Base-by-base conservation (phyloP, 1,284 basidiomycete genomes). In the Vanrija pseudolonga region DNA sequence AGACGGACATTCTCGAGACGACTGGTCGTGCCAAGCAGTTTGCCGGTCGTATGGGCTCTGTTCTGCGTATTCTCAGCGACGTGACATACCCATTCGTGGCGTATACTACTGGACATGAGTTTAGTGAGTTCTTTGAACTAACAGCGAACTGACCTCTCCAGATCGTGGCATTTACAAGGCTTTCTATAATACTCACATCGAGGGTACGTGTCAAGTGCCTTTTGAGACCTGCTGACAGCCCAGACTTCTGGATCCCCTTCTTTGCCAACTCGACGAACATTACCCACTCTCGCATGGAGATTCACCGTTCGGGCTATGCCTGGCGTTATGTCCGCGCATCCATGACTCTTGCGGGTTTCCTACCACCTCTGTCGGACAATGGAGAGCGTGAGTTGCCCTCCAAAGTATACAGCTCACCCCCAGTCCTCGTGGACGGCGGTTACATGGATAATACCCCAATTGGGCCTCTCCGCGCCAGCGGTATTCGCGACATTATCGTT, bases 181-280 rank as follows among this genome's bases (percentile, higher is more conserved):
- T 3, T 95, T 97, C 71, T 94, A 92, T 68, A 90, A 92, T 69
- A 85, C 92, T 42, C 91, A 96, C 73, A 97, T 98, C 51, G 94
- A 98, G 65, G 73, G 73, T 71, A 51, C 68, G 72, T 63, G 12
- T 9, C 32, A 2, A 9, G 12, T 32, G 12, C 9, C 41, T 18
- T 12, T 11, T 14, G 7, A 5, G 39, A 51, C 38, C 28, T 19
- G 51, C 23, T 46, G 48, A 51, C 53, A 23, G 2, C 9, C 9
- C 49, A 77, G 92, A 96, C 76, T 95, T 96, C 88, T 98, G 95
- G 96, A 81, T 98, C 4, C 95, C 96, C 2, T 99, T 88, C 79
- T 99, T 94, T 78, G 96, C 92, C 77, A 98, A 98, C 69, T 93
- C 94, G 7, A 97, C 96, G n/a, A 98, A 98, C 69, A 97, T 99